These are phyloP conservation scores for Cryptosporidium parvum DNA, from an alignment of 169 alveolate species.

Conservation along the genomic window DNA sequence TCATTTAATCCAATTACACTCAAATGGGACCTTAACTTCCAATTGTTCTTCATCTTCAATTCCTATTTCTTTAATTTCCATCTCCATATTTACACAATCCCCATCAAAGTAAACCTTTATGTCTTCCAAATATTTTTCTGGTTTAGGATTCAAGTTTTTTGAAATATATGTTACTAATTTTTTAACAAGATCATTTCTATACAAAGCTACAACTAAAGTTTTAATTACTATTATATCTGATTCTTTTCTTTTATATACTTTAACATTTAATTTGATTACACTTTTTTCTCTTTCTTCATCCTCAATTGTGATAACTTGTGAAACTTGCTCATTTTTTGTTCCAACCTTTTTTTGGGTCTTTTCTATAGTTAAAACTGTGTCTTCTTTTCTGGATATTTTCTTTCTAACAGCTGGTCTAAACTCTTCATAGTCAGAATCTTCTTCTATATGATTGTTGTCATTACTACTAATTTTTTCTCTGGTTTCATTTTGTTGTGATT, in stretches of 20 bases:
- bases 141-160: constrained; percentile 33
- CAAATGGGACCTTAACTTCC: constrained; percentile 67
- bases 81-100: constrained; percentile 2
- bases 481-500: not conserved
- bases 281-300: not conserved
- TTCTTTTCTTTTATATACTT: constrained; percentile 54
- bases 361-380: too few relatives aligned
- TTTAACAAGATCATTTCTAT: constrained; percentile 16
- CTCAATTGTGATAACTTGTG: not conserved
- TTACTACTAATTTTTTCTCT: not conserved
- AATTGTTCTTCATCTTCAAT: constrained; percentile 61
- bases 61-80: constrained; percentile 22
- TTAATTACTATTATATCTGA: constrained; percentile 43
- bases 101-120: constrained; percentile 66
- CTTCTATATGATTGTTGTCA: not conserved
- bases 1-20: constrained; percentile 31
- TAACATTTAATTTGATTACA: constrained; percentile 23
- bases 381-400: not conserved
- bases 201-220: constrained; percentile 28
- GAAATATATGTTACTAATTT: constrained; percentile 42
- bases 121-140: constrained; percentile 5
- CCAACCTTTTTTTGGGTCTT: not conserved
- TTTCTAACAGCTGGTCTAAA: not conserved
- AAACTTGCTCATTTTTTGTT: not conserved
- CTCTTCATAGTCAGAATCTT: not conserved